These are phyloP conservation scores for Sordariomycetes sp. DNA, from an alignment of 2,329 filamentous ascomycete genomes.

Conservation along the genomic window DNA sequence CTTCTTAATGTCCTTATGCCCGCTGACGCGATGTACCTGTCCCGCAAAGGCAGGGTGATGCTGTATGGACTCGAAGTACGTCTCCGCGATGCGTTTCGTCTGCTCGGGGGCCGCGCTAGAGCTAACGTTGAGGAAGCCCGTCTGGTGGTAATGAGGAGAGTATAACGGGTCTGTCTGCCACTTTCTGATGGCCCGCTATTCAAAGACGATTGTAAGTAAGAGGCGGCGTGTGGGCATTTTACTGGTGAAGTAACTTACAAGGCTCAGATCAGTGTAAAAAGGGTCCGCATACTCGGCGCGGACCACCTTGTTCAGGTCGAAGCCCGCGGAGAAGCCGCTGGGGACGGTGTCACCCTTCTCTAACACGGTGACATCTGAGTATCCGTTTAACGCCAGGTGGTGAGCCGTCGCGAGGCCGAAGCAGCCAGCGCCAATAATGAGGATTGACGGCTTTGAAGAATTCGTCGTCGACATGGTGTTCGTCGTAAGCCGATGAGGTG, in stretches of 20 bases:
- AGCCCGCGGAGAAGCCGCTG: slow-evolving; percentile 9
- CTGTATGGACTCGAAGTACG: not conserved
- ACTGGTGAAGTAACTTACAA: slow-evolving; percentile 9
- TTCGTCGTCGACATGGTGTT: not conserved
- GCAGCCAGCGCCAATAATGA: slow-evolving; percentile 9
- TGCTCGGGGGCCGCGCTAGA: not conserved
- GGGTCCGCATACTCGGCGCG: slow-evolving; percentile 21
- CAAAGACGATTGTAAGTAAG: not conserved
- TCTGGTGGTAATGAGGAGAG: not conserved
- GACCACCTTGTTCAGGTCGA: slow-evolving; percentile 27
- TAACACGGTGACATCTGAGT: slow-evolving; percentile 8
- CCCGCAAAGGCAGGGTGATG: not conserved
- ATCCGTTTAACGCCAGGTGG: slow-evolving; percentile 15
- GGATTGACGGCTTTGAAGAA: not conserved
- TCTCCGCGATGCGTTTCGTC: not conserved
- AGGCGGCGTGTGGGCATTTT: not conserved
- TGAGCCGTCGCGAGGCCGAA: slow-evolving; percentile 24
- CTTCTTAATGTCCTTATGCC: not conserved
- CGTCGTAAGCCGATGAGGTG: not conserved
- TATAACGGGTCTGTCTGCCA: not conserved
- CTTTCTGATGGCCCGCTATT: not conserved
- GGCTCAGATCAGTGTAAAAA: slow-evolving; percentile 16
- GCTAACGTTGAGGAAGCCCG: not conserved
- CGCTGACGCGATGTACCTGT: not conserved
- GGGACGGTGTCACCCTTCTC: slow-evolving; percentile 8